Base-by-base conservation (phyloP, 768 basidiomycete genomes). In the Termitomyces eurrhizus region DNA sequence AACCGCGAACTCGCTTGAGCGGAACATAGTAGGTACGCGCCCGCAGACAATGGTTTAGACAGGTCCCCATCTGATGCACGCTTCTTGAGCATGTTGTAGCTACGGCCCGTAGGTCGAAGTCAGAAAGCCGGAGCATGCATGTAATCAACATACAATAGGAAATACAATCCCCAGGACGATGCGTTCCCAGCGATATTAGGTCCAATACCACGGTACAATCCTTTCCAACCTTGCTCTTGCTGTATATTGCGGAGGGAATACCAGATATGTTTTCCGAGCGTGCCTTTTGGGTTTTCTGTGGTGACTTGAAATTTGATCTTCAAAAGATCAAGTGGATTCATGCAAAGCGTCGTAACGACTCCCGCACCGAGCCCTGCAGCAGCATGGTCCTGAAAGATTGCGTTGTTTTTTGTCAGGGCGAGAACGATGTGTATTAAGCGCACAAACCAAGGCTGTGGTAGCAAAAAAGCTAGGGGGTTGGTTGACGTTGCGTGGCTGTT, bases 111-210 rank as follows among this genome's bases (percentile, higher is more conserved):
- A 35, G 39, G 32, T 50, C 35, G 35, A 62, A 53, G 60, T 60
- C 18, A 24, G 37, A 53, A 59, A 42, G 45, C 18, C 18, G 26
- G 29, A 39, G 26, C n/a, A 44, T 18, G 48, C 68, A 48, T 35
- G 45, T 54, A 63, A 42, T 44, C 8, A 2, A 83, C 93, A 74
- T 71, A 98, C 97, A 97, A 96, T 63, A 96, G 83, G 75, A 99
- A 99, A 74, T 99, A 99, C 29, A 98, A 75, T 0, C 97, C 97
- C 97, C 97, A 99, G 67, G 93, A 95, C 8, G 89, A 87, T 21
- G 95, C 94, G 65, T 98, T 98, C 13, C 96, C 97, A 0, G 92
- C 92, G 61, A 98, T 82, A 73, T 98, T 99, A 2, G 95, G 86
- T 0, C 85, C 83, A 36, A 98, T 78, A 16, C 97, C 97, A 57